Percentiles rank a stretch among this genome's conserved stretches.
These are phyloP conservation scores for Aureobasidium sp. DNA, from an alignment of 2,329 filamentous ascomycete genomes.

Conservation along the genomic window DNA sequence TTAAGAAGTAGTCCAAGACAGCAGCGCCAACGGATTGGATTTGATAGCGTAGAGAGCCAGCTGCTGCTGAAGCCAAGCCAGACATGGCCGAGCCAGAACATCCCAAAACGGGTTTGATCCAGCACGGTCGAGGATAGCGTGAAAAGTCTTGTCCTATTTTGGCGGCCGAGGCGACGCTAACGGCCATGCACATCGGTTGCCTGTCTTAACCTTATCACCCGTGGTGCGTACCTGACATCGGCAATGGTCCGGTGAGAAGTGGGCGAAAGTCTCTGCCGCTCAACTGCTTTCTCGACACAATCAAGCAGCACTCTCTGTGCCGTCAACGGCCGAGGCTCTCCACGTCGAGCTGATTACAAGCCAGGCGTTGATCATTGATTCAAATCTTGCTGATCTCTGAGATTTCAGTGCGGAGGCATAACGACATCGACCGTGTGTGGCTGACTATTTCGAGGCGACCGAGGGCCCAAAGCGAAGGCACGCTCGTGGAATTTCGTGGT, in stretches of 20 bases:
- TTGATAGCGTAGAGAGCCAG: conserved; percentile 10
- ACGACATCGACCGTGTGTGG: neutral
- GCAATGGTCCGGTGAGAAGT: conserved; percentile 7
- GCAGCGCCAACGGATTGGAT: conserved; percentile 12
- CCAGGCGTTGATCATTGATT: conserved; percentile 3
- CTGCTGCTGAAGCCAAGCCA: conserved; percentile 6
- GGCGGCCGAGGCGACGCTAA: conserved; percentile 11
- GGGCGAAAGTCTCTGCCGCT: conserved; percentile 4
- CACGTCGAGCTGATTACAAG: neutral
- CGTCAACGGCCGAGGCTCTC: conserved; percentile 1
- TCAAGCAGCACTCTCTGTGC: neutral
- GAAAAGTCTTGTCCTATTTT: conserved; percentile 9
- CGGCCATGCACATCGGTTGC: conserved; percentile 12
- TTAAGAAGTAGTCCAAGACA: neutral
- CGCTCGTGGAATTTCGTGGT: neutral
- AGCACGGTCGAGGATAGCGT: conserved; percentile 11
- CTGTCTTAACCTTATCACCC: conserved; percentile 11
- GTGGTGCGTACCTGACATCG: conserved; percentile 14
- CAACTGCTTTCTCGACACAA: neutral
- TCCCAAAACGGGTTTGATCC: conserved; percentile 13
- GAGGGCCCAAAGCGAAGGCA: neutral
- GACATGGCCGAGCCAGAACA: conserved; percentile 10
- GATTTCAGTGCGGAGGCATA: neutral
- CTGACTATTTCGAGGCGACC: conserved; percentile 1
- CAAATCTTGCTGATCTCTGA: conserved; percentile 4